Evolutionary conservation across 495 filamentous ascomycete genomes (phyloP).

Genomic region (Penicillium salamii): DNA sequence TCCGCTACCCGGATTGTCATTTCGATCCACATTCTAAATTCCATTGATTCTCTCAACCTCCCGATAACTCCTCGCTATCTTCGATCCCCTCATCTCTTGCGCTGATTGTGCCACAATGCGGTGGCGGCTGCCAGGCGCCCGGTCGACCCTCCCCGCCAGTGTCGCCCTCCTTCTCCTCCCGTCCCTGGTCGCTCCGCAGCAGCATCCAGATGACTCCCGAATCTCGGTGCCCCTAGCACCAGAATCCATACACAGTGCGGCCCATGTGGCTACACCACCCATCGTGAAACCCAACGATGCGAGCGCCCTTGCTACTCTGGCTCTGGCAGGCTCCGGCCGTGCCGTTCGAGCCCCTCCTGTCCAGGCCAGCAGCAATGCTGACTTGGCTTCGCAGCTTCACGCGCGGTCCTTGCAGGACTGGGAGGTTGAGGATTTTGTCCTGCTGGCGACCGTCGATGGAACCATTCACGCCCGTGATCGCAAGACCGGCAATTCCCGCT

Average conservation of each 20-base stretch:
- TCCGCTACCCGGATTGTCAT: conserved; percentile 22
- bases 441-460: conserved; percentile 99
- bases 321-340: conserved; percentile 72
- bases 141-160: conserved; percentile 47
- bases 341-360: conserved; percentile 83
- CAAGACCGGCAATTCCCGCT: conserved; percentile 75
- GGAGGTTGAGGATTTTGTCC: conserved; percentile 99
- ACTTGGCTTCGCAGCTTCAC: conserved; percentile 74
- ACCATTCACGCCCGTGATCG: conserved; percentile 90
- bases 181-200: conserved; percentile 49
- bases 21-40: conserved; percentile 22
- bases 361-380: conserved; percentile 60
- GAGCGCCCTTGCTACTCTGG: conserved; percentile 91
- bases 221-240: conserved; percentile 32
- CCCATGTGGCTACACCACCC: conserved; percentile 20
- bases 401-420: conserved; percentile 97
- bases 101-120: conserved; percentile 44
- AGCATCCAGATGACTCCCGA: conserved; percentile 40
- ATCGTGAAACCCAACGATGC: conserved; percentile 65
- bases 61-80: neutral
- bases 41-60: conserved; percentile 2
- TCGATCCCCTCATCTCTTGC: neutral
- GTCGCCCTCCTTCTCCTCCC: conserved; percentile 46
- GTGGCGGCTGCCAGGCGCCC: conserved; percentile 49
- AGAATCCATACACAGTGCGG: conserved; percentile 15